Evolutionary conservation across 2,329 filamentous ascomycete species (phyloP).

Genomic region (Lachnellula occidentalis): DNA sequence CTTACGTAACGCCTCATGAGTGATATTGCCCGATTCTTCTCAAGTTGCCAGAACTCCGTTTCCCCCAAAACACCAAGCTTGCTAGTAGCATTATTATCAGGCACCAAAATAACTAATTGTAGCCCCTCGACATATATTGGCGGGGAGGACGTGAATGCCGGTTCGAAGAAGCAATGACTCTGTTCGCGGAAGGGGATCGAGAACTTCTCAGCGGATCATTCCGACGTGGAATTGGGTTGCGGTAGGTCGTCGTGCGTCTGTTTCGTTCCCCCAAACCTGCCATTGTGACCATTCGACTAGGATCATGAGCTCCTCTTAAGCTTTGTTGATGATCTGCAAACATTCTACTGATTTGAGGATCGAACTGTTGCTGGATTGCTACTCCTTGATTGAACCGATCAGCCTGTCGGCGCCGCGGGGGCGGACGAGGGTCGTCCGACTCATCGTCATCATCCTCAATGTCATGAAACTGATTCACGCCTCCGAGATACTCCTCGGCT

Average conservation of each 20-base stretch:
- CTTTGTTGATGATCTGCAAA: constrained; percentile 29
- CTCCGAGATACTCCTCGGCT: constrained; percentile 19
- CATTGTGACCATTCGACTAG: constrained; percentile 14
- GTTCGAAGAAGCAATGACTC: constrained; percentile 20
- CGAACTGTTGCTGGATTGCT: constrained; percentile 23
- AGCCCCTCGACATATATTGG: constrained; percentile 11
- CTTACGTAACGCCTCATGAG: not conserved
- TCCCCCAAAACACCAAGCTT: not conserved
- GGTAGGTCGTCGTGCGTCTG: constrained; percentile 21
- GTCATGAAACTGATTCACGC: constrained; percentile 22
- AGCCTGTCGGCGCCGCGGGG: constrained; percentile 17
- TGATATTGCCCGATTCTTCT: not conserved
- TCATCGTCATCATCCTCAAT: constrained; percentile 25
- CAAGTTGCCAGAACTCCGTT: not conserved
- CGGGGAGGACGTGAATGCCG: constrained; percentile 16
- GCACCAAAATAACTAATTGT: not conserved
- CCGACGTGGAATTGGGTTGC: constrained; percentile 14
- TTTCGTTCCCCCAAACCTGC: constrained; percentile 13
- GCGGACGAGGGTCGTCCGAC: constrained; percentile 15
- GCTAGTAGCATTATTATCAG: no score
- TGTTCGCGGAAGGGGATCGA: constrained; percentile 23
- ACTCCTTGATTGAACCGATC: constrained; percentile 6
- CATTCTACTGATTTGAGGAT: constrained; percentile 29
- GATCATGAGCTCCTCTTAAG: constrained; percentile 14
- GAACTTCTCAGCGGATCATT: constrained; percentile 22